Percentiles rank a stretch among this genome's conserved stretches.
phyloP scores from a whole-genome alignment of 2,329 filamentous ascomycete species.

The Ophiocordyceps camponoti-floridani region DNA sequence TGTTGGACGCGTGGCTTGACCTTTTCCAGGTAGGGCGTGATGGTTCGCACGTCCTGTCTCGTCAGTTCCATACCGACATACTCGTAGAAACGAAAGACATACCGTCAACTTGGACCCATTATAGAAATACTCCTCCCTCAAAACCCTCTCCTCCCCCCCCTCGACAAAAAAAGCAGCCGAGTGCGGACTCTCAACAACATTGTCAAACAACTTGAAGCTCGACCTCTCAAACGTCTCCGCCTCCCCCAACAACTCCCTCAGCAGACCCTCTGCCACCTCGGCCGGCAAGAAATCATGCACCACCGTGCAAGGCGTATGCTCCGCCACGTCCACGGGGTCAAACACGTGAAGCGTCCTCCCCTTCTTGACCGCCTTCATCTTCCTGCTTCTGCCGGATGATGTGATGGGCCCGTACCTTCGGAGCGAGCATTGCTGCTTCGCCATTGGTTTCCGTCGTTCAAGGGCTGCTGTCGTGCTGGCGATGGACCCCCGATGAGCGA shows the following conservation, averaged over 20 bases:
- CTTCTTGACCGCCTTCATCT: conserved; percentile 52
- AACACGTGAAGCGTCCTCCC: conserved; percentile 75
- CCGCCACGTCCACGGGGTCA: conserved; percentile 61
- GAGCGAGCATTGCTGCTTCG: conserved; percentile 47
- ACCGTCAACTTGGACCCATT: conserved; percentile 59
- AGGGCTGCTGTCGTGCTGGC: conserved; percentile 43
- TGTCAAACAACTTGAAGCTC: conserved; percentile 77
- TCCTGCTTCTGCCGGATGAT: conserved; percentile 20
- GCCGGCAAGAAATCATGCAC: conserved; percentile 75
- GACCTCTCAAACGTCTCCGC: conserved; percentile 50
- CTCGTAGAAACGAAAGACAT: conserved; percentile 3
- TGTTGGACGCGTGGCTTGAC: conserved; percentile 54
- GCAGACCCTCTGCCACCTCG: conserved; percentile 52
- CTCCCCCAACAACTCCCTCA: conserved; percentile 61
- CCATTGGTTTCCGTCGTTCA: conserved; percentile 6
- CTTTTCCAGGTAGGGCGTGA: conserved; percentile 55
- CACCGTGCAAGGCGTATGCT: conserved; percentile 77
- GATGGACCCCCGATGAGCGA: conserved; percentile 64
- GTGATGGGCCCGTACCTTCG: conserved; percentile 24
- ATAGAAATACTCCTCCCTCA: conserved; percentile 71
- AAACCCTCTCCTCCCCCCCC: conserved; percentile 47
- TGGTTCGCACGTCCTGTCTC: conserved; percentile 50
- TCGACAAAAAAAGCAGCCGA: conserved; percentile 73
- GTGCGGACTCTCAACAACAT: conserved; percentile 70
- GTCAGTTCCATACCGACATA: background rate